Conservation (phyloP, 495 filamentous ascomycete genomes). For the Trypethelium eluteriae region DNA sequence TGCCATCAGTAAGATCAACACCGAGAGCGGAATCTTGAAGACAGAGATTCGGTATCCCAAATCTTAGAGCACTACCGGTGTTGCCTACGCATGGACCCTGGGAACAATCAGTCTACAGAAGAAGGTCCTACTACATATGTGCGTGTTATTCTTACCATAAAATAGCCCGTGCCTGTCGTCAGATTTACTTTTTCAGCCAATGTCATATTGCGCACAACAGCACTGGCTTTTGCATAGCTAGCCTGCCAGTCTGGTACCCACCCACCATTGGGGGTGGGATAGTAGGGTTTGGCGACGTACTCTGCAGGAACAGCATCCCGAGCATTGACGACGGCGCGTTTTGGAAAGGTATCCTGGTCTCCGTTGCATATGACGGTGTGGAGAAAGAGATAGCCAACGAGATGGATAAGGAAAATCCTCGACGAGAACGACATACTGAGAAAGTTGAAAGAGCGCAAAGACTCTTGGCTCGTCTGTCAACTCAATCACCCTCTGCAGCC, state of each 20-base stretch:
- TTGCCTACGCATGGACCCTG: conserved; percentile 40
- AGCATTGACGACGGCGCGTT: neutral
- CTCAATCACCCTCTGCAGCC: neutral
- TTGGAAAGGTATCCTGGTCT: neutral
- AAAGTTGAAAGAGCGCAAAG: neutral
- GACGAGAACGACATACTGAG: neutral
- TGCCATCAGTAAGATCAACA: conserved; percentile 47
- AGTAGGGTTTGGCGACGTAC: conserved; percentile 54
- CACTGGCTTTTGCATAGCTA: conserved; percentile 73
- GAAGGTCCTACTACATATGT: neutral
- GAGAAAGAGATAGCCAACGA: neutral
- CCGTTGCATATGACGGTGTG: neutral
- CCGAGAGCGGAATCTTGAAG: conserved; percentile 84
- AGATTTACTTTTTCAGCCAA: conserved; percentile 84
- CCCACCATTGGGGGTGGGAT: conserved; percentile 75
- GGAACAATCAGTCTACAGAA: neutral
- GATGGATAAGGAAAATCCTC: neutral
- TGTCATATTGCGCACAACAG: conserved; percentile 71
- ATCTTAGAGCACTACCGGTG: conserved; percentile 54
- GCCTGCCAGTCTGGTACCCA: conserved; percentile 62
- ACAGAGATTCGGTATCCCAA: conserved; percentile 69
- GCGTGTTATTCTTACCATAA: neutral
- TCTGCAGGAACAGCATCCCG: neutral
- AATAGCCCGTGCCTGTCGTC: conserved; percentile 66
- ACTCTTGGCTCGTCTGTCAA: neutral